phyloP scores from a whole-genome alignment of 2,329 filamentous ascomycete species.

The Incumbomyces lentus region DNA sequence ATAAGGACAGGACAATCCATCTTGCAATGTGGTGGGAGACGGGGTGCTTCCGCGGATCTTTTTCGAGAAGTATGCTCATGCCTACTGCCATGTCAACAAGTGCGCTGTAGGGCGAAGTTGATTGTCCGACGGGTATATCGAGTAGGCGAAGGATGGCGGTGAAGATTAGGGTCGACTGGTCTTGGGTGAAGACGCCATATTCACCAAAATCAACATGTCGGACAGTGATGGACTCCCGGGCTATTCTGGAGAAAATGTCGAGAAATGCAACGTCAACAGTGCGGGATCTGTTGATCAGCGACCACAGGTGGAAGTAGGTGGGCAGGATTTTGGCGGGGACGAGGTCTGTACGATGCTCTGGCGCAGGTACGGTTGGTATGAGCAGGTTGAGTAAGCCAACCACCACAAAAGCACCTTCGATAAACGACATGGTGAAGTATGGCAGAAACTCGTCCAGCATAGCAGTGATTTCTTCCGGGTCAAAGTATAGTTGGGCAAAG shows the following conservation, averaged over 20 bases:
- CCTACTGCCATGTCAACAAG: conserved; percentile 74
- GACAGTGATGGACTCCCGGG: conserved; percentile 69
- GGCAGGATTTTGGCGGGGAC: conserved; percentile 82
- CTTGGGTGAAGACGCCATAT: conserved; percentile 82
- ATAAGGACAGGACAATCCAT: conserved; percentile 87
- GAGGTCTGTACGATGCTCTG: conserved; percentile 60
- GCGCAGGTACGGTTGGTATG: conserved; percentile 71
- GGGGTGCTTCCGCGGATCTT: conserved; percentile 88
- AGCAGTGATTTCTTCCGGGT: conserved; percentile 70
- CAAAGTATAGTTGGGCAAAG: conserved; percentile 85
- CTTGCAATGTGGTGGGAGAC: conserved; percentile 83
- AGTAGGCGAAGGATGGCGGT: conserved; percentile 80
- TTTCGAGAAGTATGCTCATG: conserved; percentile 74
- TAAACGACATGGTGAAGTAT: conserved; percentile 87
- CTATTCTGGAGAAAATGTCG: conserved; percentile 78
- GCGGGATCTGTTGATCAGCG: conserved; percentile 80
- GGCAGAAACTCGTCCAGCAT: conserved; percentile 73
- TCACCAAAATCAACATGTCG: conserved; percentile 68
- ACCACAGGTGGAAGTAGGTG: conserved; percentile 95
- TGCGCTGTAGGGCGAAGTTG: conserved; percentile 77
- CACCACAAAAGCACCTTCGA: conserved; percentile 89
- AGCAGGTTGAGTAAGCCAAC: conserved; percentile 76
- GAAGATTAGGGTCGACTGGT: conserved; percentile 87
- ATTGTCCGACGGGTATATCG: conserved; percentile 93
- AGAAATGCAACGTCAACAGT: conserved; percentile 77